These are phyloP conservation scores for Breynia disticha DNA, from an alignment of 441 rosid genomes.

Conservation along the genomic window DNA sequence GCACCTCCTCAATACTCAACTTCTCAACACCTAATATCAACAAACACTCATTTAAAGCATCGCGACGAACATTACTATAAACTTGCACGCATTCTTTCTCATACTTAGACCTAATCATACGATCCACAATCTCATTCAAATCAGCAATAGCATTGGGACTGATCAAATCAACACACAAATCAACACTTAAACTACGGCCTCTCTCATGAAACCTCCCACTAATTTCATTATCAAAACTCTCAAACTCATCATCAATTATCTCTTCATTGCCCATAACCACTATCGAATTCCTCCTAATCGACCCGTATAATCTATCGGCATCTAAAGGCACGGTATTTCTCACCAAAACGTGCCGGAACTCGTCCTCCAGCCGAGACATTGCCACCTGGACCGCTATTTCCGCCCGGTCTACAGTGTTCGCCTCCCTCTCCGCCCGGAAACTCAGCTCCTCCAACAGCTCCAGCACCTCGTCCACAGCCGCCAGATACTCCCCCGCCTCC, in stretches of 20 bases:
- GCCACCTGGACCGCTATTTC: slow-evolving; percentile 81
- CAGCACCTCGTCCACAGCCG: slow-evolving; percentile 70
- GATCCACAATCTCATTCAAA: slow-evolving; percentile 70
- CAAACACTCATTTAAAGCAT: slow-evolving; percentile 76
- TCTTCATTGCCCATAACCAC: slow-evolving; percentile 46
- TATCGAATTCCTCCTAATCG: slow-evolving; percentile 62
- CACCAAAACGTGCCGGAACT: slow-evolving; percentile 67
- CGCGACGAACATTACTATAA: slow-evolving; percentile 67
- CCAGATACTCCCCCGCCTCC: slow-evolving; percentile 52
- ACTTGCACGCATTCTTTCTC: slow-evolving; percentile 93
- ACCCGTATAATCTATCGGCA: slow-evolving; percentile 60
- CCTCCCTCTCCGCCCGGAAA: slow-evolving; percentile 26
- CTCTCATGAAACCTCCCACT: slow-evolving; percentile 72
- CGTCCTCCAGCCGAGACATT: slow-evolving; percentile 88
- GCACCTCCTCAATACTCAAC: slow-evolving; percentile 91
- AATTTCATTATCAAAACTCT: slow-evolving; percentile 43
- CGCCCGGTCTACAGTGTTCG: slow-evolving; percentile 56
- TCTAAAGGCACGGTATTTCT: slow-evolving; percentile 77
- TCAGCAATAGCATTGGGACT: slow-evolving; percentile 46
- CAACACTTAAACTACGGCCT: slow-evolving; percentile 69
- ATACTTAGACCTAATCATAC: slow-evolving; percentile 81
- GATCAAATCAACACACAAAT: slow-evolving; percentile 72
- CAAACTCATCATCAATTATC: slow-evolving; percentile 58
- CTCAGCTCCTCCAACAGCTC: slow-evolving; percentile 43
- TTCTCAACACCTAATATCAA: slow-evolving; percentile 74